A percentile compares a stretch with the other conserved stretches of the same genome.
Conservation (phyloP, 352 stramenopile genomes). For the Globisporangium radiosum region DNA sequence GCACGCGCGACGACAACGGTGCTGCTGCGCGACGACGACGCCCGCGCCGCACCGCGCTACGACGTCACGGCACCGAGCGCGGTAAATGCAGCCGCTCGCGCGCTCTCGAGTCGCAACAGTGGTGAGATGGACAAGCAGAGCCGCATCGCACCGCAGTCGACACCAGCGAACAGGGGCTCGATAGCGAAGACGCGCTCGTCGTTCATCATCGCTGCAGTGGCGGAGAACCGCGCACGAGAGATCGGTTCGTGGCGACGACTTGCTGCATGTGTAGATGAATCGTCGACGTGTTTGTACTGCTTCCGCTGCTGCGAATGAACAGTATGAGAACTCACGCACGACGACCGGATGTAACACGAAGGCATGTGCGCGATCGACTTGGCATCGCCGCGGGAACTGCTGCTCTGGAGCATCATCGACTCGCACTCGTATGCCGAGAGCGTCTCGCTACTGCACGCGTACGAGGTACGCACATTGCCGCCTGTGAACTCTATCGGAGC, state of each 20-base stretch:
- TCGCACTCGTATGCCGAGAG: conserved; percentile 70
- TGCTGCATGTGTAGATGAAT: not conserved
- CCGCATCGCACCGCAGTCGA: not conserved
- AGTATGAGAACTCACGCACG: too few relatives aligned
- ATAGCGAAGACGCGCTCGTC: conserved; percentile 4
- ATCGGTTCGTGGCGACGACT: conserved; percentile 4
- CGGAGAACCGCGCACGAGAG: conserved; percentile 14
- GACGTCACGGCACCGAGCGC: conserved; percentile 11
- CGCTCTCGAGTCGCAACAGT: not conserved
- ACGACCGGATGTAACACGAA: not conserved
- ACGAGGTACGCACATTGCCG: conserved; percentile 28
- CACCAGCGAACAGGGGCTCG: conserved; percentile 4
- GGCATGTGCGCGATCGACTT: conserved; percentile 75
- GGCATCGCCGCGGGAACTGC: conserved; percentile 54
- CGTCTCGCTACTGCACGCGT: conserved; percentile 60
- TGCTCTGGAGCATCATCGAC: conserved; percentile 78
- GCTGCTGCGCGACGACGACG: conserved; percentile 6
- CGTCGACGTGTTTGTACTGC: not conserved
- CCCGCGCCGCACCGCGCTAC: conserved; percentile 1
- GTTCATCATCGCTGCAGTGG: conserved; percentile 13
- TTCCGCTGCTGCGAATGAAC: too few relatives aligned
- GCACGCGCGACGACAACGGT: not conserved
- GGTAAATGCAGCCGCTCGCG: not conserved
- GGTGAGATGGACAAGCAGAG: not conserved
- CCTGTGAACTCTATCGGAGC: not conserved